Evolutionary conservation across 2,329 filamentous ascomycete species (phyloP), one percentile per base, ranked within the genome.

Genomic region (Seiridium cupressi): DNA sequence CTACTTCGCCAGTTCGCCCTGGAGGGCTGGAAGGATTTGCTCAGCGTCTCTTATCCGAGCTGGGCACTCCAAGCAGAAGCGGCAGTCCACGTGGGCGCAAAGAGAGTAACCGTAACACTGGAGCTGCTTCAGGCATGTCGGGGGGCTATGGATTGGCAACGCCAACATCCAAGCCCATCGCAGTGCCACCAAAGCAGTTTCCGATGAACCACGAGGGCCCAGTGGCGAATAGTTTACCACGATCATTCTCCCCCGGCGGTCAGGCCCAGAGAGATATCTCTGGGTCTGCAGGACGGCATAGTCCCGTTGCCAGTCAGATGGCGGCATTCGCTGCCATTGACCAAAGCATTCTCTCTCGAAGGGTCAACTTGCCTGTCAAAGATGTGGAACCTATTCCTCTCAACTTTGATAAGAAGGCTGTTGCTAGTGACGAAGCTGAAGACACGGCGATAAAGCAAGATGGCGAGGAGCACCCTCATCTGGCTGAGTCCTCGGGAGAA

Each of bases 251-350:
- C 1, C 76, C 79, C 0, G 66, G 65, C 47, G 76, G 75, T 59
- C 70, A 67, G 34, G 46, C 3, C 18, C 36, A 44, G n/a, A 42
- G 26, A 18, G 70, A 72, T 31, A 67, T 66, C 5, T 62, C 67
- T 3, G 65, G 65, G 11, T 60, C 66, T 5, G 64, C 72, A 5
- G 65, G 63, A 8, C 63, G 65, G 11, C 73, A 74, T 40, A 70
- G 72, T 10, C 68, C 76, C 3, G 73, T 81, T 3, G 74, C 76
- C 9, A 83, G 79, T 62, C 85, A 88, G 66, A 77, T 79, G 46
- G 83, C 84, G 7, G 84, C 84, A 0, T 89, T 88, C 71, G 81
- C 84, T n/a, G 85, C 84, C 1, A 78, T 88, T 31, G 86, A 89
- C 60, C 85, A 88, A 68, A 83, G 81, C 53, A 88, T 88, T 51